A percentile compares a stretch with the other conserved stretches of the same genome.
Evolutionary conservation across 2,329 filamentous ascomycete genomes (phyloP).

Genomic region (Cryphonectria nitschkei): DNA sequence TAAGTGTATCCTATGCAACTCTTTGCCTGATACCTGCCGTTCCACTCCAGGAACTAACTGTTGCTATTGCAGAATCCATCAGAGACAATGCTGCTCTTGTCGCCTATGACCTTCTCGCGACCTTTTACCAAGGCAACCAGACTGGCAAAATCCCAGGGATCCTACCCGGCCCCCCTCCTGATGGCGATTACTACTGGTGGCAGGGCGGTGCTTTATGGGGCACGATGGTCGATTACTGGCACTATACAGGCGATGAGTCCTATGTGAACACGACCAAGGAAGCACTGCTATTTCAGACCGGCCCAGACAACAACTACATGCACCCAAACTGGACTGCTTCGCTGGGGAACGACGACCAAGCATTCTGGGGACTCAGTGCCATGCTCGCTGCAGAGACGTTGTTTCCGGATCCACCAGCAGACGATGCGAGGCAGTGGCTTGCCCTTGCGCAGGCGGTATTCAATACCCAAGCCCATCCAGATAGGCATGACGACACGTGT

Average conservation of each 20-base stretch:
- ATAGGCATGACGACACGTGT: conserved; percentile 23
- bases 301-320: conserved; percentile 38
- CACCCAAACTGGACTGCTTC: conserved; percentile 23
- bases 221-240: conserved; percentile 54
- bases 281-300: conserved; percentile 50
- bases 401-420: conserved; percentile 17
- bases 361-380: conserved; percentile 26
- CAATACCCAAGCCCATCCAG: conserved; percentile 19
- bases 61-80: conserved; percentile 19
- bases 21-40: background rate
- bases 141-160: conserved; percentile 32
- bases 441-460: conserved; percentile 26
- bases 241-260: conserved; percentile 50
- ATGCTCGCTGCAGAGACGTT: conserved; percentile 25
- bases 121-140: conserved; percentile 35
- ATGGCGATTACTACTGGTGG: conserved; percentile 53
- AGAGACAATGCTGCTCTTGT: conserved; percentile 24
- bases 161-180: conserved; percentile 31
- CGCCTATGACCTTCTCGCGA: conserved; percentile 23
- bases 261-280: conserved; percentile 48
- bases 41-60: background rate
- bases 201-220: conserved; percentile 54
- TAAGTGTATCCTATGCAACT: background rate
- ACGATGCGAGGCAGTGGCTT: conserved; percentile 21
- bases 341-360: conserved; percentile 27